Conservation (phyloP, 768 basidiomycete species). For the Mycena floridula region DNA sequence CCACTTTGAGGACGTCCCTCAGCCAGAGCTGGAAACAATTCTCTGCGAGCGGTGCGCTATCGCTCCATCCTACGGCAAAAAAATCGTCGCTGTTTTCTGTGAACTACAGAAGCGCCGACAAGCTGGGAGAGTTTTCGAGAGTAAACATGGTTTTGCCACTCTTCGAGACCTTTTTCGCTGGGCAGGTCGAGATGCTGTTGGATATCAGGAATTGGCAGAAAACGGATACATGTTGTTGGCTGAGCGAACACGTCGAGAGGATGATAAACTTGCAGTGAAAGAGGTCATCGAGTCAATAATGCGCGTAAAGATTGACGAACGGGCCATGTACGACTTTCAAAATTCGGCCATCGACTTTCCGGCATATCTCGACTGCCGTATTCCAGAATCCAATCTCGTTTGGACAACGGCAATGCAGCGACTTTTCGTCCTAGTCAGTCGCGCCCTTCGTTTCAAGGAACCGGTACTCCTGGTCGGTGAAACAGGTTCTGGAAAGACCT, state of each 20-base stretch:
- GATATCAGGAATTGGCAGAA: conserved; percentile 89
- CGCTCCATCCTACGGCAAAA: conserved; percentile 87
- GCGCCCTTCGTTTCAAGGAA: conserved; percentile 87
- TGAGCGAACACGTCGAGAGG: conserved; percentile 77
- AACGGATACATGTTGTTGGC: conserved; percentile 98
- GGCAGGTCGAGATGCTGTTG: conserved; percentile 86
- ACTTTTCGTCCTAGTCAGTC: conserved; percentile 74
- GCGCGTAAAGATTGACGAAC: conserved; percentile 79
- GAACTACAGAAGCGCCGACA: conserved; percentile 93
- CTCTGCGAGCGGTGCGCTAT: conserved; percentile 90
- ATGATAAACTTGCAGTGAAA: conserved; percentile 87
- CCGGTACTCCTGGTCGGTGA: conserved; percentile 95
- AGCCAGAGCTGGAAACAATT: conserved; percentile 88
- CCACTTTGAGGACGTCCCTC: conserved; percentile 95
- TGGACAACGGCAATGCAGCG: conserved; percentile 96
- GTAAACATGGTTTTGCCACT: conserved; percentile 95
- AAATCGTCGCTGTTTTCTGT: conserved; percentile 86
- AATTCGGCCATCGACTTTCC: conserved; percentile 32
- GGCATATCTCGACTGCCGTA: conserved; percentile 48
- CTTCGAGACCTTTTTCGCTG: conserved; percentile 96
- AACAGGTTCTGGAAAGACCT: conserved; percentile 96
- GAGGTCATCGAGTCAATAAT: conserved; percentile 88
- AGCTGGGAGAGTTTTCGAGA: conserved; percentile 90
- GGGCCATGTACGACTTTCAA: conserved; percentile 56
- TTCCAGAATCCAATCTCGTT: conserved; percentile 52